These are phyloP conservation scores for Monosporascus sp. DNA, from an alignment of 2,329 filamentous ascomycete species.

Conservation along the genomic window DNA sequence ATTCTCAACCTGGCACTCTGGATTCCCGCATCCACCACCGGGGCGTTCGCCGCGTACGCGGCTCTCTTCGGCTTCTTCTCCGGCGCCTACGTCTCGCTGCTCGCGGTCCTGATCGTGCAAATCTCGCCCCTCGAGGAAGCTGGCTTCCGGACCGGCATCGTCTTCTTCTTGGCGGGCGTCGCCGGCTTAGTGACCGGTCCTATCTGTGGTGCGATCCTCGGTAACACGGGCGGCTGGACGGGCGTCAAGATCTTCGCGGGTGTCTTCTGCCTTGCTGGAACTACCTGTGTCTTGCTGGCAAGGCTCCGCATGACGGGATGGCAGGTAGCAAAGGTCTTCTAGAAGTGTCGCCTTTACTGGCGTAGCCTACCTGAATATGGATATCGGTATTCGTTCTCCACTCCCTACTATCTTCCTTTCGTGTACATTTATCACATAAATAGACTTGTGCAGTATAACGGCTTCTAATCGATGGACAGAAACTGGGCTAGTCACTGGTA, in stretches of 20 bases:
- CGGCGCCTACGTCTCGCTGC: conserved; percentile 19
- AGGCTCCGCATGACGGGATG: neutral
- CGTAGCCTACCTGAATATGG: neutral
- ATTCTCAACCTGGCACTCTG: conserved; percentile 25
- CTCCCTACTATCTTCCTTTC: neutral
- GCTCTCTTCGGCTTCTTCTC: conserved; percentile 20
- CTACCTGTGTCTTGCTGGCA: neutral
- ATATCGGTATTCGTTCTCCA: neutral
- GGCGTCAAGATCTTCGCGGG: conserved; percentile 6
- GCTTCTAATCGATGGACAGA: no score
- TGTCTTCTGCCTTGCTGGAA: conserved; percentile 4
- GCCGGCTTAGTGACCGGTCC: conserved; percentile 46
- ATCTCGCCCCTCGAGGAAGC: conserved; percentile 48
- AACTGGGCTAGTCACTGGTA: no score
- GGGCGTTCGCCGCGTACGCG: conserved; percentile 13
- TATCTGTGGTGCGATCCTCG: conserved; percentile 36
- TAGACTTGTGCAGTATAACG: no score
- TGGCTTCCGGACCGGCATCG: conserved; percentile 46
- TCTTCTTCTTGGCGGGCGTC: conserved; percentile 46
- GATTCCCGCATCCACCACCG: conserved; percentile 15
- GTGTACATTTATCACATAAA: no score
- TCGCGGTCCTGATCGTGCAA: conserved; percentile 27
- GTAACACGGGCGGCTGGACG: neutral
- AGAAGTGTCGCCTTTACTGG: neutral
- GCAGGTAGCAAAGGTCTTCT: conserved; percentile 4